These are phyloP conservation scores for Penicilliopsis zonata DNA, from an alignment of 495 filamentous ascomycete genomes.

Conservation along the genomic window DNA sequence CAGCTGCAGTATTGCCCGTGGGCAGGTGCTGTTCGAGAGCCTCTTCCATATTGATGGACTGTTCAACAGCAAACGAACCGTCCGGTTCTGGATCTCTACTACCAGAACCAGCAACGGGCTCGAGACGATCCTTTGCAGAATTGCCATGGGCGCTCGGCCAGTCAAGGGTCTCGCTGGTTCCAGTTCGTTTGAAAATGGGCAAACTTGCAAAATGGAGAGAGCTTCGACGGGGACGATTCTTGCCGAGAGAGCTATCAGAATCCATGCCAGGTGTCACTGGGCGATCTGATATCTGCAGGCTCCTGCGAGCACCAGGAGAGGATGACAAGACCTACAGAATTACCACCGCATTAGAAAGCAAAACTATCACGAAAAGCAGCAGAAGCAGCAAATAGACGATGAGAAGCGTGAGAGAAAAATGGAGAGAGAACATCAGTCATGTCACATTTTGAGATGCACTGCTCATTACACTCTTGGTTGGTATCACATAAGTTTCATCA, in stretches of 20 bases:
- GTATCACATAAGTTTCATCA: conserved; percentile 24
- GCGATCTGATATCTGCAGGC: conserved; percentile 6
- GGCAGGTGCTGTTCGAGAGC: too few relatives aligned
- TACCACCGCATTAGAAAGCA: conserved; percentile 26
- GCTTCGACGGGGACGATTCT: conserved; percentile 9
- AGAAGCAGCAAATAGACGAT: conserved; percentile 7
- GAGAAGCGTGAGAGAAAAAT: conserved; percentile 9
- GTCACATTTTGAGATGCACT: conserved; percentile 26
- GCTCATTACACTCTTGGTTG: conserved; percentile 27
- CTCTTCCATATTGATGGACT: too few relatives aligned
- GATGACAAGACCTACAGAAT: conserved; percentile 31
- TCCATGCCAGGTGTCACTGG: conserved; percentile 4
- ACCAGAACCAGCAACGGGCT: too few relatives aligned
- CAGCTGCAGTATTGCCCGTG: too few relatives aligned
- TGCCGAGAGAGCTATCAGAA: conserved; percentile 7
- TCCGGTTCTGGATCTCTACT: too few relatives aligned
- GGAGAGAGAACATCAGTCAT: conserved; percentile 21
- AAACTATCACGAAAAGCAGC: conserved; percentile 11
- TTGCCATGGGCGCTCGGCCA: neutral
- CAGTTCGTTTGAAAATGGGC: conserved; percentile 12
- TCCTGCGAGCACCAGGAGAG: conserved; percentile 12
- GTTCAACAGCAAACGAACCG: too few relatives aligned
- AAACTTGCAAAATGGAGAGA: conserved; percentile 14
- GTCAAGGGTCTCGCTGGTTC: neutral
- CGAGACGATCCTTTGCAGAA: too few relatives aligned